These are phyloP conservation scores for Hypoxylon lienhwacheense DNA, from an alignment of 495 filamentous ascomycete species.

Conservation along the genomic window DNA sequence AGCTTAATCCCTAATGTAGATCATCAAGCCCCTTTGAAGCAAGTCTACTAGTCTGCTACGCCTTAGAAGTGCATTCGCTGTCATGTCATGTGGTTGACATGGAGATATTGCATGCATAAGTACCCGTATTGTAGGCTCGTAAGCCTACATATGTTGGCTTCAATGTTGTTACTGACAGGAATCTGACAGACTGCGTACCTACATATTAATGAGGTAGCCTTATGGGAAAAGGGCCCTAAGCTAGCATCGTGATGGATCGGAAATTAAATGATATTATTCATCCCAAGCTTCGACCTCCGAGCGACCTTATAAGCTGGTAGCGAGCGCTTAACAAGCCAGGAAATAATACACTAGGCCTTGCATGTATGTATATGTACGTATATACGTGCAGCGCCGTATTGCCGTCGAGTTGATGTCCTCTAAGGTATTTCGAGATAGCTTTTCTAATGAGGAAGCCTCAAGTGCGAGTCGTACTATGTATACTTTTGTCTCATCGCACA, in stretches of 20 bases:
- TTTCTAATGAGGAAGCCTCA: conserved; percentile 5
- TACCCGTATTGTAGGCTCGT: no score
- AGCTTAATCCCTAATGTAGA: neutral
- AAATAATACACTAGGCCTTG: neutral
- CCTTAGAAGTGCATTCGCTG: conserved; percentile 23
- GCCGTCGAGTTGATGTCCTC: no score
- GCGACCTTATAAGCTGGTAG: conserved; percentile 6
- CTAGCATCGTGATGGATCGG: conserved; percentile 18
- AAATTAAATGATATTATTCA: conserved; percentile 21
- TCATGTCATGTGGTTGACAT: conserved; percentile 25
- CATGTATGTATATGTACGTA: neutral
- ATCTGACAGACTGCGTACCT: no score
- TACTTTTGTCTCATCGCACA: conserved; percentile 12
- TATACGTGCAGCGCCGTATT: no score
- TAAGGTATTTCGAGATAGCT: no score
- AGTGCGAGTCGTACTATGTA: neutral
- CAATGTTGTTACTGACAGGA: no score
- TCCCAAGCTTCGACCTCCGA: conserved; percentile 3
- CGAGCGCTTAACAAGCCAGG: neutral
- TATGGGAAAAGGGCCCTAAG: conserved; percentile 5
- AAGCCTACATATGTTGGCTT: no score
- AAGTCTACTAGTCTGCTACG: no score
- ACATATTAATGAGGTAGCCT: no score
- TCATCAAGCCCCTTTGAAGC: no score
- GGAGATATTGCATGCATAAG: no score